These are phyloP conservation scores for Acacia concinna DNA, from an alignment of 331 rosid genomes.

Conservation along the genomic window DNA sequence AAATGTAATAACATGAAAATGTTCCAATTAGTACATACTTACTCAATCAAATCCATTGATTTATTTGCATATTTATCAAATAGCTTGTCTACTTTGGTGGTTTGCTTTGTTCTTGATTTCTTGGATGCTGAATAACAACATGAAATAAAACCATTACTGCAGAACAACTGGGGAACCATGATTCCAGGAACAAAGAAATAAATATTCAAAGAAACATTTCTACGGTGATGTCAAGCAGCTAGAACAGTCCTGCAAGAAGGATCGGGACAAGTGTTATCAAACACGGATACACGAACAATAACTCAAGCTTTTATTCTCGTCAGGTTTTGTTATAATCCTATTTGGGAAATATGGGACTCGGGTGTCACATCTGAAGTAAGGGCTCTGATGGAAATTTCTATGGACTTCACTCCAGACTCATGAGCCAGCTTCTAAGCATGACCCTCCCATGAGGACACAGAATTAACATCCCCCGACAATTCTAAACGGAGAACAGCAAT, in stretches of 20 bases:
- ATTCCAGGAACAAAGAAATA: background rate
- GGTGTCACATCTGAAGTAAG: background rate
- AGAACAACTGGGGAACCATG: background rate
- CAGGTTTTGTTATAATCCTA: background rate
- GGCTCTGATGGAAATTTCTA: background rate
- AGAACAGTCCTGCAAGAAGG: background rate
- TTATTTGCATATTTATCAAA: conserved; percentile 50
- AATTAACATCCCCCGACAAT: too few relatives aligned
- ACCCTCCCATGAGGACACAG: background rate
- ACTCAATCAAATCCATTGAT: conserved; percentile 58
- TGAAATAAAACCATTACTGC: conserved; percentile 23
- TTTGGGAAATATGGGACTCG: background rate
- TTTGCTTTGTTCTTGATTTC: conserved; percentile 48
- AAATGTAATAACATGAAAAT: conserved; percentile 5
- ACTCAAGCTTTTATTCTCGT: background rate
- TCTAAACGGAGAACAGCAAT: background rate
- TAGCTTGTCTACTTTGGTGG: conserved; percentile 39
- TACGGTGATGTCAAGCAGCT: background rate
- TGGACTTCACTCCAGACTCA: background rate
- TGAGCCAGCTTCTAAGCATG: background rate
- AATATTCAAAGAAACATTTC: background rate
- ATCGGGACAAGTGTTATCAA: background rate
- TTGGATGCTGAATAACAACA: conserved; percentile 44
- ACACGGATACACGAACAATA: background rate
- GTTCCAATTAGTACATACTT: conserved; percentile 38